phyloP scores from a whole-genome alignment of 2,329 filamentous ascomycete species.

The Colletotrichum siamense region DNA sequence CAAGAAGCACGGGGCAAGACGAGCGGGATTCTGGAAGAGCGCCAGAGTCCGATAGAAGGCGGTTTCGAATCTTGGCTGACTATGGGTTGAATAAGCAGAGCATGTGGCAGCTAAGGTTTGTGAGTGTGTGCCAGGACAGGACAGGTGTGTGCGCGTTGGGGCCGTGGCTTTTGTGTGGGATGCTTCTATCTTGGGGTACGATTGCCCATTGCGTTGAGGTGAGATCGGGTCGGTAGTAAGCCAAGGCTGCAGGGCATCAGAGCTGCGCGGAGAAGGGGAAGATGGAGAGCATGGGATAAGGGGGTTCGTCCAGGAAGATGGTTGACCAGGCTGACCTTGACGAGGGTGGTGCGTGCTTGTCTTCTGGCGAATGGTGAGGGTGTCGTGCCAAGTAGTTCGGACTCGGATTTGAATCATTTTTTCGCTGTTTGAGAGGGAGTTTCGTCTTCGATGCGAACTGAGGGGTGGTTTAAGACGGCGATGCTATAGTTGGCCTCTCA shows the following conservation, averaged over 20 bases:
- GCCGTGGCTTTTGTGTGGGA: not conserved
- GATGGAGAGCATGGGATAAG: not conserved
- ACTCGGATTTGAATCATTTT: not conserved
- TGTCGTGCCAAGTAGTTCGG: conserved; percentile 11
- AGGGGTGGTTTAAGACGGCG: not conserved
- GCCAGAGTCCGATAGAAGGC: conserved; percentile 5
- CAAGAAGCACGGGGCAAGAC: not conserved
- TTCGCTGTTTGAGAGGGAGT: not conserved
- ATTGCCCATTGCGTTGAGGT: not conserved
- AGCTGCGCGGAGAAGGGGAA: not conserved
- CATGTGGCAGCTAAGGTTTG: conserved; percentile 14
- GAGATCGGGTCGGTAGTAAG: not conserved
- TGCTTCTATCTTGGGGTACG: not conserved
- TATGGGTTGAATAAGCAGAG: conserved; percentile 15
- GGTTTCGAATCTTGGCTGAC: conserved; percentile 22
- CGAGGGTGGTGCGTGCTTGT: not conserved
- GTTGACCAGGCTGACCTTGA: not conserved
- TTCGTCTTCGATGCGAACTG: not conserved
- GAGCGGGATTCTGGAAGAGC: conserved; percentile 8
- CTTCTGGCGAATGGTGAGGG: not conserved
- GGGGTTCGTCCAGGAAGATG: not conserved
- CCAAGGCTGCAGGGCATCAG: not conserved
- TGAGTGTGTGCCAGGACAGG: not conserved
- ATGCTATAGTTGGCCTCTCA: not conserved
- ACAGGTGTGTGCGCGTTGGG: not conserved